Evolutionary conservation across 352 stramenopile species (phyloP).

Genomic region (Phytophthora pistaciae): DNA sequence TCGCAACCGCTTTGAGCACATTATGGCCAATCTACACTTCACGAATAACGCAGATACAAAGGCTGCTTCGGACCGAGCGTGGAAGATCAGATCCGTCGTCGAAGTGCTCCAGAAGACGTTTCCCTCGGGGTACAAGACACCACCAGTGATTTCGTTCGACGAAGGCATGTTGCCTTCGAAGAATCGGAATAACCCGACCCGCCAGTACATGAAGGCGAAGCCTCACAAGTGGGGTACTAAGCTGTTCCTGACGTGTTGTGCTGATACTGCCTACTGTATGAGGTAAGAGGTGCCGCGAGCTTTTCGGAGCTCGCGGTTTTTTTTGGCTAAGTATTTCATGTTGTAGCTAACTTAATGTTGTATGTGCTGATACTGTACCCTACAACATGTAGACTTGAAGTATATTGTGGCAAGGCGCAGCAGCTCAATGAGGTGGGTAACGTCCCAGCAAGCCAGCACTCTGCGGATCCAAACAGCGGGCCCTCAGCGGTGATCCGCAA

Average conservation of each 20-base stretch:
- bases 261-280: slow-evolving; percentile 10
- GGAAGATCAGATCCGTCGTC: slow-evolving; percentile 9
- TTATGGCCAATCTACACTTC: slow-evolving; percentile 12
- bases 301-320: neutral
- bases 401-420: slow-evolving; percentile 16
- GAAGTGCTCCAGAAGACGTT: neutral
- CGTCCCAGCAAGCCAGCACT: neutral
- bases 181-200: neutral
- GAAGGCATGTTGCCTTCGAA: neutral
- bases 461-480: slow-evolving; percentile 11
- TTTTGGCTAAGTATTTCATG: slow-evolving; percentile 14
- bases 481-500: slow-evolving; percentile 19
- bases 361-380: slow-evolving; percentile 1
- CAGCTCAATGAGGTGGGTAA: slow-evolving; percentile 7
- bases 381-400: slow-evolving; percentile 15
- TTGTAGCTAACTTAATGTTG: slow-evolving; percentile 10
- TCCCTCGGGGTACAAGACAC: neutral
- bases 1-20: slow-evolving; percentile 1
- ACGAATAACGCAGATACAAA: slow-evolving; percentile 3
- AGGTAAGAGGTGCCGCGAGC: slow-evolving; percentile 5
- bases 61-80: slow-evolving; percentile 3
- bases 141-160: neutral
- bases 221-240: slow-evolving; percentile 16
- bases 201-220: slow-evolving; percentile 1
- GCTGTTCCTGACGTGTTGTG: slow-evolving; percentile 21